Conservation (phyloP, 805 yeast genomes). For the Cyberlindnera mycetangii region DNA sequence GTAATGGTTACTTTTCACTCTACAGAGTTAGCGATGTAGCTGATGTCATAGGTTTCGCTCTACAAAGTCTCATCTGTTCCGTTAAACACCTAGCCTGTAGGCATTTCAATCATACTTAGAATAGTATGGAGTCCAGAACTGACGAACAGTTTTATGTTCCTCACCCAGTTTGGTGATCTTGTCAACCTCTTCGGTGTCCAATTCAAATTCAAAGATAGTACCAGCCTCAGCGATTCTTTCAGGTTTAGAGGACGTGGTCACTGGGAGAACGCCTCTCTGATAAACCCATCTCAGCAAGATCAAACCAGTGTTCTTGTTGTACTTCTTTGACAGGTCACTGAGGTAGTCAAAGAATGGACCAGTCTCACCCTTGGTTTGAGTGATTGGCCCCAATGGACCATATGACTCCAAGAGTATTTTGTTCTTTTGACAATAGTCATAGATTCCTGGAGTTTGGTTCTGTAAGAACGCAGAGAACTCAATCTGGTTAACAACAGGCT, state of each 20-base stretch:
- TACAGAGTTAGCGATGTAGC: too few species aligned
- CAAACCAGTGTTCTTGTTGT: slow-evolving; percentile 58
- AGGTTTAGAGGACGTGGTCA: slow-evolving; percentile 65
- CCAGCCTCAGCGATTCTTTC: slow-evolving; percentile 52
- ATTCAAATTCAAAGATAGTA: slow-evolving; percentile 52
- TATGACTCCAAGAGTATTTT: slow-evolving; percentile 60
- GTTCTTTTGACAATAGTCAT: slow-evolving; percentile 47
- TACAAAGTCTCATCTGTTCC: too few species aligned
- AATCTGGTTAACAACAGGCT: slow-evolving; percentile 61
- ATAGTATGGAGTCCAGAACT: slow-evolving; percentile 33
- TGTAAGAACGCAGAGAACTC: slow-evolving; percentile 66
- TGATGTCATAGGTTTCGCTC: too few species aligned
- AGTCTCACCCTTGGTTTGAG: slow-evolving; percentile 43
- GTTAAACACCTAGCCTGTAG: too few species aligned
- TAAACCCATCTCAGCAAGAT: slow-evolving; percentile 69
- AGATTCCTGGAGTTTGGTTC: slow-evolving; percentile 61
- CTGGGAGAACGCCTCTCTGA: slow-evolving; percentile 62
- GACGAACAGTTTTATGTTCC: slow-evolving; percentile 31
- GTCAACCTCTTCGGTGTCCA: slow-evolving; percentile 49
- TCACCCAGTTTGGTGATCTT: slow-evolving; percentile 42
- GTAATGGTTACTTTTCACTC: too few species aligned
- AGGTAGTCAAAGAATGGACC: slow-evolving; percentile 38
- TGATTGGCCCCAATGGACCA: slow-evolving; percentile 64
- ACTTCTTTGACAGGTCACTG: slow-evolving; percentile 49
- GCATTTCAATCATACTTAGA: slow-evolving; percentile 21